Evolutionary conservation across 306 rosid species (phyloP).

Genomic region (Lagenaria siceraria): DNA sequence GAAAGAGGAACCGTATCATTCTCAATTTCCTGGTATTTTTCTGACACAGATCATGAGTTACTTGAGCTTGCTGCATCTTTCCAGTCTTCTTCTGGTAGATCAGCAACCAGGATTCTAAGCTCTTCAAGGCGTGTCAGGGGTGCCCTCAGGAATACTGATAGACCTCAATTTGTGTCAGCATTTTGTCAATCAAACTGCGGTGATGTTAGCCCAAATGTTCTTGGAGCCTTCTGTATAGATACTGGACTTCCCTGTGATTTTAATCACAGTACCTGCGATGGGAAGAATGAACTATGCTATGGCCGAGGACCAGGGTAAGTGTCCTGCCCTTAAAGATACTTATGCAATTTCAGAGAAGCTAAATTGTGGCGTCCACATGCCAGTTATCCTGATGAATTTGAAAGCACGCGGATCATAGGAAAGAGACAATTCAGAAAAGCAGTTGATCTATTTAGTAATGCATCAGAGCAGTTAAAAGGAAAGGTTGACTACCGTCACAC

Average conservation of each 20-base stretch:
- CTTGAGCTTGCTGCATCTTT: conserved; percentile 68
- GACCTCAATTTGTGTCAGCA: conserved; percentile 73
- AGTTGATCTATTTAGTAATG: conserved; percentile 54
- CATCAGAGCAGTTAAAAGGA: conserved; percentile 56
- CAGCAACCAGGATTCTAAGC: conserved; percentile 35
- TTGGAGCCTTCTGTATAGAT: conserved; percentile 72
- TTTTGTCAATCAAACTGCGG: conserved; percentile 94
- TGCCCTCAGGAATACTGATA: conserved; percentile 37
- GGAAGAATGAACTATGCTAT: conserved; percentile 77
- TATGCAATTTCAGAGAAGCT: conserved; percentile 5
- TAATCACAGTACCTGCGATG: conserved; percentile 91
- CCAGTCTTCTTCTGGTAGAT: conserved; percentile 55
- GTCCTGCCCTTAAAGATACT: conserved; percentile 6
- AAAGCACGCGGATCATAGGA: conserved; percentile 84
- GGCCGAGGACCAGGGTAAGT: conserved; percentile 88
- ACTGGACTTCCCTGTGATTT: conserved; percentile 91
- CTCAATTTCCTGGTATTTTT: conserved; percentile 8
- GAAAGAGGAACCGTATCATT: background rate
- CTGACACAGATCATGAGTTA: conserved; percentile 50
- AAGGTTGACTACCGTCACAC: conserved; percentile 66
- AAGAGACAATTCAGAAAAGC: conserved; percentile 79
- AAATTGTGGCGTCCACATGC: conserved; percentile 13
- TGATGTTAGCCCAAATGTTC: conserved; percentile 94
- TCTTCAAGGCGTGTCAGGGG: conserved; percentile 67
- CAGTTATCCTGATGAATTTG: conserved; percentile 93